Evolutionary conservation across 164 flowering plant genomes (phyloP).

Genomic region (Cinnamomum chago): DNA sequence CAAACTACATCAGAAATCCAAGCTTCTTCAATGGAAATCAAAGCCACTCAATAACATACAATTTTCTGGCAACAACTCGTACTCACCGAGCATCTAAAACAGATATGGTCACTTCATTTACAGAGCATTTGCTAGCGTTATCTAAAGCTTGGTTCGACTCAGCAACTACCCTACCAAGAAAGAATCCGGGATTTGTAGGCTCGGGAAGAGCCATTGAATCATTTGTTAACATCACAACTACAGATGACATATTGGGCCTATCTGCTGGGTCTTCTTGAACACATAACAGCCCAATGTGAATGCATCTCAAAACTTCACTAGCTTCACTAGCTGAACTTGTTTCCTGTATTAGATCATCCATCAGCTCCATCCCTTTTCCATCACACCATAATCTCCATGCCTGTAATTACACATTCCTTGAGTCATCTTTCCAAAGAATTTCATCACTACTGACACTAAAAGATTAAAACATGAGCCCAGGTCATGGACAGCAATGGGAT

Average conservation of each 20-base stretch:
- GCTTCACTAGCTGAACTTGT: neutral
- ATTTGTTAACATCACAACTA: conserved; percentile 12
- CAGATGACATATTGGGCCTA: neutral
- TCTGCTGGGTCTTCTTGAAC: conserved; percentile 5
- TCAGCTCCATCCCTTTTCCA: neutral
- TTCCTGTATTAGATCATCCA: neutral
- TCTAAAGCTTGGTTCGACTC: no score
- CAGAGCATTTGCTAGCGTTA: no score
- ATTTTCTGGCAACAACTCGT: no score
- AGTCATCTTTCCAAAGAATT: no score
- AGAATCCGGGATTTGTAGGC: neutral
- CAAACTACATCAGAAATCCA: no score
- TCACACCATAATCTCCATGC: conserved; percentile 5
- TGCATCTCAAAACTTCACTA: conserved; percentile 2
- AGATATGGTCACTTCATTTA: no score
- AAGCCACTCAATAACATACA: no score
- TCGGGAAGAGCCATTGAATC: conserved; percentile 17
- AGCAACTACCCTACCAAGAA: neutral
- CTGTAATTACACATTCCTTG: neutral
- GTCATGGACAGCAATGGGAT: no score
- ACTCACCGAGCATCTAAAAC: no score
- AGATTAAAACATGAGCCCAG: no score
- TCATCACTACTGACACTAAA: no score
- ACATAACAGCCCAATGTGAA: conserved; percentile 5
- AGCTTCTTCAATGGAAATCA: no score